Percentiles rank a stretch among this genome's conserved stretches.
Conservation (phyloP, 352 stramenopile genomes). For the Blastocystis sp. region DNA sequence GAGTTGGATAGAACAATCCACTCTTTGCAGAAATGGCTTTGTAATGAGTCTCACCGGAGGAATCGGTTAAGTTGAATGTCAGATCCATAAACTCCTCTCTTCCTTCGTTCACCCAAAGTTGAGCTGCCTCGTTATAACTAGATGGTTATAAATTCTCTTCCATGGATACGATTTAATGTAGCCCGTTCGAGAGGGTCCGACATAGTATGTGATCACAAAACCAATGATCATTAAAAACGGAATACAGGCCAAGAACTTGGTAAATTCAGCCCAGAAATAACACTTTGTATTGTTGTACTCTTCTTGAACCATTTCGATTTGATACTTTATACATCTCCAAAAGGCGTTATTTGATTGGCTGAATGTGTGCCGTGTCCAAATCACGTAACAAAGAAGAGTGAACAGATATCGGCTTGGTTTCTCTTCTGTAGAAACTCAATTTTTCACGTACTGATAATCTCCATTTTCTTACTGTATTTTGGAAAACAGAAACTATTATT, state of each 20-base stretch:
- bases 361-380: not conserved
- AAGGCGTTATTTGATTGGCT: not conserved
- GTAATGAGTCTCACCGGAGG: not conserved
- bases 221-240: slow-evolving; percentile 7
- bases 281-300: not conserved
- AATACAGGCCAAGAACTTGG: not conserved
- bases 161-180: not conserved
- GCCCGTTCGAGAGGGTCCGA: not conserved
- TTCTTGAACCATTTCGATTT: not conserved
- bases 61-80: slow-evolving; percentile 25
- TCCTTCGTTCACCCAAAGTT: not conserved
- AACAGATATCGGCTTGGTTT: no score
- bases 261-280: not conserved
- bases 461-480: not conserved
- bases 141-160: no score
- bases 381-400: no score
- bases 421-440: no score
- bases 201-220: slow-evolving; percentile 8
- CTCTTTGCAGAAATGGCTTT: not conserved
- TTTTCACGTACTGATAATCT: no score
- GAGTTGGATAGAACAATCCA: slow-evolving; percentile 37
- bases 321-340: not conserved
- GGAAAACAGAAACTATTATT: not conserved
- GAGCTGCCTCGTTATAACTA: slow-evolving; percentile 37
- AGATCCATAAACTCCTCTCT: not conserved